These are phyloP conservation scores for Arabis hirsuta DNA, from an alignment of 345 rosid species.

Conservation along the genomic window DNA sequence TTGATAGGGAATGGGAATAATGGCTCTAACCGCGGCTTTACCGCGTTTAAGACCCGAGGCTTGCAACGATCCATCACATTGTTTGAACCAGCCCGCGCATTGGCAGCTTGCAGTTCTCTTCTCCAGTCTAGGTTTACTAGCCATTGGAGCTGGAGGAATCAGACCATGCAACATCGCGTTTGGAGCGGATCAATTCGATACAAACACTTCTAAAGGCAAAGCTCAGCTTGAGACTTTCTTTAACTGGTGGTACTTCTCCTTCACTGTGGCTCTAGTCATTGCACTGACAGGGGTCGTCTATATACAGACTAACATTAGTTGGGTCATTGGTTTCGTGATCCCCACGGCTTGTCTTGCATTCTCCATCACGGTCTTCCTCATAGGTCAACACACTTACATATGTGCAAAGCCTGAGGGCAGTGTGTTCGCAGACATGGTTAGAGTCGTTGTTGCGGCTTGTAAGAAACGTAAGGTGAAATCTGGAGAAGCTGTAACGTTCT, in stretches of 20 bases:
- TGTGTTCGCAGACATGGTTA: constrained; percentile 55
- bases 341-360: constrained; percentile 62
- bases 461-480: constrained; percentile 45
- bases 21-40: constrained; percentile 60
- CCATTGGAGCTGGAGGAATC: constrained; percentile 72
- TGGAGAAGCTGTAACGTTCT: constrained; percentile 31
- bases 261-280: constrained; percentile 58
- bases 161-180: constrained; percentile 84
- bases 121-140: constrained; percentile 52
- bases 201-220: constrained; percentile 54
- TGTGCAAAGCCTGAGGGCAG: constrained; percentile 60
- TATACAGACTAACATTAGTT: constrained; percentile 67
- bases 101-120: constrained; percentile 63
- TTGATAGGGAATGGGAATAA: constrained; percentile 62
- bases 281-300: constrained; percentile 71
- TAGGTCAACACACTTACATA: constrained; percentile 59
- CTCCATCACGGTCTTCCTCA: constrained; percentile 57
- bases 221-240: constrained; percentile 66
- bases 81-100: constrained; percentile 42
- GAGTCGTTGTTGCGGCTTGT: constrained; percentile 55
- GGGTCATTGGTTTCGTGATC: constrained; percentile 64
- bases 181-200: constrained; percentile 81
- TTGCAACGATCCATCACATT: constrained; percentile 45
- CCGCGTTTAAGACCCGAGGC: constrained; percentile 50
- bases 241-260: constrained; percentile 87